Evolutionary conservation across 345 rosid species (phyloP), one percentile per base, ranked within the genome.

Genomic region (Abelmoschus esculentus): DNA sequence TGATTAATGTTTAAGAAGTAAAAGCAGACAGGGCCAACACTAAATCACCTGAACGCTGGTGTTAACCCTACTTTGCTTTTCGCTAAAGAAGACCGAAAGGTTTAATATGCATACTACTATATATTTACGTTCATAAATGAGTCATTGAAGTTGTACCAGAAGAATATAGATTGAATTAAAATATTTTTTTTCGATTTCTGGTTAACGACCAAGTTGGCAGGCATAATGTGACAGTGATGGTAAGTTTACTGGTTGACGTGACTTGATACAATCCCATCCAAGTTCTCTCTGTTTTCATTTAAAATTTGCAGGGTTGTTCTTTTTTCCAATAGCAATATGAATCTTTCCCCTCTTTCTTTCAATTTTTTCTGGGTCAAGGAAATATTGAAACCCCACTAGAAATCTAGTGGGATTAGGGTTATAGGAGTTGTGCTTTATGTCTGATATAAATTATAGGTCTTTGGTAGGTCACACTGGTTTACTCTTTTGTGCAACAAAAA

Each of bases 391-490:
- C 38, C 38, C 38, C 38, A 36, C 2, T 31, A 29, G 42, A 49
- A 66, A 28, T 28, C 56, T 14, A 66, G 26, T 47, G 57, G 17
- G 49, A 29, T 29, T 66, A 29, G 58, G 34, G 70, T 66, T 49
- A 7, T 22, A 40, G 8, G 7, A 36, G 44, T 40, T 40, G 11
- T 40, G 3, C 11, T 40, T 40, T 40, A 40, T 40, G 44, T 9
- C 44, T 40, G 44, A 8, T 40, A 9, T 40, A 40, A 36, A 36
- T 36, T 19, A 15, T 66, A 66, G 70, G 57, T 67, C 49, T 52
- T 50, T 52, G 4, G 49, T 67, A 53, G 71, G 61, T 67, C 71
- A 67, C 56, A 38, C 44, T 54, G 32, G 64, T 70, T 70, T 22
- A 70, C 40, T 14, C 7, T 22, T 53, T 54, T 22, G 34, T 32